Evolutionary conservation across 1,284 basidiomycete genomes (phyloP).

Genomic region (Prillingera fragicola): DNA sequence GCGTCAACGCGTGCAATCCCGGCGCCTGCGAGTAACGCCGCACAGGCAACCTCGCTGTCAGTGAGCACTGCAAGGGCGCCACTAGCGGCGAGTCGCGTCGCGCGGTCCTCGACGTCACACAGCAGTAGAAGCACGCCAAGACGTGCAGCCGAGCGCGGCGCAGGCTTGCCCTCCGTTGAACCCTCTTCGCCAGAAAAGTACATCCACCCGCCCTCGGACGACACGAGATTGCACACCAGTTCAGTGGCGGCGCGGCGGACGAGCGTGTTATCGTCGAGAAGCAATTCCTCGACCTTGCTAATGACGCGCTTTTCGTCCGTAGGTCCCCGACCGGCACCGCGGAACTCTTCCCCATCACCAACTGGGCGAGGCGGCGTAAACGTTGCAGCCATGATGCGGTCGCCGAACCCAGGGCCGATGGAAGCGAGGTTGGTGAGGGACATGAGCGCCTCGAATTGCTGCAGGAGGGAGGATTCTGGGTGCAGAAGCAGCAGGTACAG

Average conservation of each 20-base stretch:
- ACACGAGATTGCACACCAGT: slow-evolving; percentile 87
- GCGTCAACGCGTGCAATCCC: slow-evolving; percentile 31
- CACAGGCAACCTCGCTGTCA: slow-evolving; percentile 57
- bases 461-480: slow-evolving; percentile 63
- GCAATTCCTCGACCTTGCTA: slow-evolving; percentile 66
- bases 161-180: slow-evolving; percentile 20
- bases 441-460: slow-evolving; percentile 89
- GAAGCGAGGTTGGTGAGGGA: slow-evolving; percentile 91
- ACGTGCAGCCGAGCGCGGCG: slow-evolving; percentile 56
- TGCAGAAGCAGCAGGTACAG: slow-evolving; percentile 66
- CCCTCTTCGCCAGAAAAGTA: slow-evolving; percentile 43
- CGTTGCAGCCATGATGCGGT: slow-evolving; percentile 51
- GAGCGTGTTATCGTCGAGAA: slow-evolving; percentile 76
- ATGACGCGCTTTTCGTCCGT: slow-evolving; percentile 39
- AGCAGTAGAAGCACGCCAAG: slow-evolving; percentile 78
- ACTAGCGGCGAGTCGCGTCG: slow-evolving; percentile 74
- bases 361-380: slow-evolving; percentile 25
- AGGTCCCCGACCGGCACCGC: slow-evolving; percentile 11
- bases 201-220: slow-evolving; percentile 66
- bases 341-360: slow-evolving; percentile 12
- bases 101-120: slow-evolving; percentile 72
- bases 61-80: slow-evolving; percentile 78
- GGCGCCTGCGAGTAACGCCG: slow-evolving; percentile 50
- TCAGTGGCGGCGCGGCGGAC: slow-evolving; percentile 82
- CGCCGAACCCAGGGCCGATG: slow-evolving; percentile 60